A percentile compares a stretch with the other conserved stretches of the same genome.
Conservation (phyloP, 2,329 filamentous ascomycete species). For the Chalaropsis ovoidea region DNA sequence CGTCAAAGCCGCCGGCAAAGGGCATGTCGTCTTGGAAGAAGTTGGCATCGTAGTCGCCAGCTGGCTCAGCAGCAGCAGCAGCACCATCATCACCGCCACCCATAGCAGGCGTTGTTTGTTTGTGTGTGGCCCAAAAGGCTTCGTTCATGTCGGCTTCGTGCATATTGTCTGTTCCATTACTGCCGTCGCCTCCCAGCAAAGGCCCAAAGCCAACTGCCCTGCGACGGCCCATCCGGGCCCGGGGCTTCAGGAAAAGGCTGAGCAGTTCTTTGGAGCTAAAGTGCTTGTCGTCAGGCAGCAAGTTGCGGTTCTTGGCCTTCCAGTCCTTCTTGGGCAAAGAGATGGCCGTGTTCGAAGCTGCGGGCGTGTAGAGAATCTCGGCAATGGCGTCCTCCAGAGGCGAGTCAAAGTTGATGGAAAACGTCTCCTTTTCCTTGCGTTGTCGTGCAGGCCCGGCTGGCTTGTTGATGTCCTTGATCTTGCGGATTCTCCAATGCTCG, state of each 20-base stretch:
- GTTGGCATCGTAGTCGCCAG: constrained; percentile 87
- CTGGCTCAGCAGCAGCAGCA: constrained; percentile 45
- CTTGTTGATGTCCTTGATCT: constrained; percentile 72
- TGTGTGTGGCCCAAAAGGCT: constrained; percentile 81
- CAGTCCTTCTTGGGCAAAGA: constrained; percentile 86
- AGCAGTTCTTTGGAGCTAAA: constrained; percentile 90
- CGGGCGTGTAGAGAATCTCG: constrained; percentile 70
- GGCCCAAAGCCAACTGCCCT: constrained; percentile 31
- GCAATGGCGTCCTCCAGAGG: constrained; percentile 61
- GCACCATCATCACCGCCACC: constrained; percentile 46
- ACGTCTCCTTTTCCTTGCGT: constrained; percentile 91
- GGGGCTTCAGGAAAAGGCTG: constrained; percentile 87
- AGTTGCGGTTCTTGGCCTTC: constrained; percentile 85
- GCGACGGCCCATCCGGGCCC: constrained; percentile 66
- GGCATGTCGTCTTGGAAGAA: constrained; percentile 90
- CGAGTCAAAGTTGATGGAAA: constrained; percentile 81
- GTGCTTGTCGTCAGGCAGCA: constrained; percentile 94
- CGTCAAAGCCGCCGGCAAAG: constrained; percentile 51
- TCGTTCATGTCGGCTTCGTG: constrained; percentile 78
- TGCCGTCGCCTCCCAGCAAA: constrained; percentile 31
- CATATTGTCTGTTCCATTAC: constrained; percentile 39
- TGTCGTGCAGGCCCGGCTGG: constrained; percentile 50
- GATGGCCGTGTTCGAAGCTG: constrained; percentile 69
- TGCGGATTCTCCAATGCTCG: constrained; percentile 96
- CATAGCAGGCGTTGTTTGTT: constrained; percentile 39